Evolutionary conservation across 2,329 filamentous ascomycete genomes (phyloP).

Genomic region (Trichophyton equinum): DNA sequence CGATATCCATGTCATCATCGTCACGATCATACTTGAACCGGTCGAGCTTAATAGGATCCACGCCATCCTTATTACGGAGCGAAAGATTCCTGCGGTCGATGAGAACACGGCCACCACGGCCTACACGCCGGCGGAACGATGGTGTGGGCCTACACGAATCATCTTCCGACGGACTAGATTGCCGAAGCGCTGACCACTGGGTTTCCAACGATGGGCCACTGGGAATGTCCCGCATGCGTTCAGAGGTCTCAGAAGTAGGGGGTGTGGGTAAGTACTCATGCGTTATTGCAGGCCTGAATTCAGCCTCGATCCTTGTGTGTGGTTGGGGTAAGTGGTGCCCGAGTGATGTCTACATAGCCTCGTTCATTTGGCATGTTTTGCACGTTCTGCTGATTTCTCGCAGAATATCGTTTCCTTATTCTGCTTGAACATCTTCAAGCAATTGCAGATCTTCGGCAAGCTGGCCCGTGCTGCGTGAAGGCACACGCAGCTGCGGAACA

Average conservation of each 20-base stretch:
- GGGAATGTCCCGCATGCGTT: constrained; percentile 30
- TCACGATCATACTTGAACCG: constrained; percentile 71
- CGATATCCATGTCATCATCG: constrained; percentile 61
- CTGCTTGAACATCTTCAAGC: constrained; percentile 62
- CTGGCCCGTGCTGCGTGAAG: constrained; percentile 57
- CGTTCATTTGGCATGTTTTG: constrained; percentile 84
- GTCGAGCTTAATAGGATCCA: constrained; percentile 44
- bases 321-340: constrained; percentile 69
- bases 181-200: constrained; percentile 22
- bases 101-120: constrained; percentile 71
- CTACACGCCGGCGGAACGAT: constrained; percentile 70
- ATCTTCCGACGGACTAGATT: constrained; percentile 31
- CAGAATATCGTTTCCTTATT: constrained; percentile 76
- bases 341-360: constrained; percentile 77
- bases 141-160: constrained; percentile 38
- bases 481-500: constrained; percentile 54
- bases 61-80: constrained; percentile 37
- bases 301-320: constrained; percentile 47
- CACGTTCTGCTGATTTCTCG: constrained; percentile 73
- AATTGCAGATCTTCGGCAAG: constrained; percentile 68
- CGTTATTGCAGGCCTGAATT: constrained; percentile 56
- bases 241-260: constrained; percentile 38
- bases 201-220: constrained; percentile 28
- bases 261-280: constrained; percentile 51
- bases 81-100: constrained; percentile 70